These are phyloP conservation scores for Citrus glauca DNA, from an alignment of 345 rosid species.

Conservation along the genomic window DNA sequence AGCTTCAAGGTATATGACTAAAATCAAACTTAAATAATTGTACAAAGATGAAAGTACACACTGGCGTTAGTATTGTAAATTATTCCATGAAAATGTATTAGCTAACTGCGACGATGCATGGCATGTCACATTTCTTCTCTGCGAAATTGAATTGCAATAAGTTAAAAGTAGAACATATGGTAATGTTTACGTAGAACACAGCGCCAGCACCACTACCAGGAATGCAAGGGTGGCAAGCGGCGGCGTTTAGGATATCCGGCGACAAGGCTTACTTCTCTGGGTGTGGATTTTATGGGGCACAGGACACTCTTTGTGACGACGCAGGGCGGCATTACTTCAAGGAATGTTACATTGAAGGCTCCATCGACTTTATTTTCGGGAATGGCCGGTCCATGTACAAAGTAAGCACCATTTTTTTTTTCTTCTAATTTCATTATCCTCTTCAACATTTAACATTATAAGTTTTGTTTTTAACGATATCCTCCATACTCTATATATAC, in stretches of 20 bases:
- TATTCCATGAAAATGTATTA: not conserved
- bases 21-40: not conserved
- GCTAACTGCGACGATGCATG: not conserved
- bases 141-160: not conserved
- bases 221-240: constrained; percentile 96
- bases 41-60: not conserved
- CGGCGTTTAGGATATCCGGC: constrained; percentile 82
- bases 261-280: constrained; percentile 90
- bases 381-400: constrained; percentile 94
- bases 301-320: constrained; percentile 89
- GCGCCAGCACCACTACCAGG: constrained; percentile 97
- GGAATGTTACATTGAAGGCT: constrained; percentile 89
- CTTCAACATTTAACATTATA: not conserved
- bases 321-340: constrained; percentile 94
- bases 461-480: not conserved
- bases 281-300: constrained; percentile 93
- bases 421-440: not conserved
- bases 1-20: constrained; percentile 69
- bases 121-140: not conserved
- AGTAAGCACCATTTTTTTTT: constrained; percentile 29
- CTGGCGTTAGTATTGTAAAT: too few relatives aligned
- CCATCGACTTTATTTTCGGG: constrained; percentile 92
- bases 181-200: constrained; percentile 48
- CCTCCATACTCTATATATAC: not conserved
- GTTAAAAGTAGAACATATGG: too few relatives aligned